Base-by-base conservation (phyloP, 2,329 filamentous ascomycete species). In the Pleoardoris graminearum region DNA sequence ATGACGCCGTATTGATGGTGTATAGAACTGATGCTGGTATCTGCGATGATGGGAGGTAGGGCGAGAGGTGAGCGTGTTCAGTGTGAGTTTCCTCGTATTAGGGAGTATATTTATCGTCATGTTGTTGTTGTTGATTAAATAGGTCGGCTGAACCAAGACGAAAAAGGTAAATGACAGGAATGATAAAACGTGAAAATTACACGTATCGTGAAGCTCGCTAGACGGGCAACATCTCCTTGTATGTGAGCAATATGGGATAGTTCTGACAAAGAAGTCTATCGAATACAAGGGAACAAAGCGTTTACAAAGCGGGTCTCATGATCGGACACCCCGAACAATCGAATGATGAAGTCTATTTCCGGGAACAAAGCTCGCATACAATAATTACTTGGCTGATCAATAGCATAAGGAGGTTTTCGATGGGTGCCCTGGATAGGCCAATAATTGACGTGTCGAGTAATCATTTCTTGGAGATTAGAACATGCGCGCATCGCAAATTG, bases 11-110 rank as follows among this genome's bases (percentile, higher is more conserved):
- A 36, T 23, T 7, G 50, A 21, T 11, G 50, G 50, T 7, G n/a
- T 33, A 29, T 42, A 43, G 17, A 48, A 33, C 21, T 48, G 43
- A n/a, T 43, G 44, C 17, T 22, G 30, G 8, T 43, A 48, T 14
- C 41, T 29, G 16, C 11, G 29, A 22, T 44, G 27, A 5, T 25
- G 17, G 19, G 32, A 27, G 19, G 21, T 4, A 3, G 36, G 8
- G 5, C 25, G 25, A 11, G 14, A 21, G 21, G 37, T 5, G 10
- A 8, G 16, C 11, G 50, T 32, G 25, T 45, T 22, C 7, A 22
- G 32, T 16, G 10, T 37, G 14, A 30, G 32, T 25, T 45, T 50
- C 14, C 48, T 25, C 14, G 42, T 22, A 21, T 10, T 23, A 12
- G n/a, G 14, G 7, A 29, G 14, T 4, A 50, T 16, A 4, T 30